A percentile compares a stretch with the other conserved stretches of the same genome.
Conservation (phyloP, 805 yeast genomes). For the Pichia paraexigua region DNA sequence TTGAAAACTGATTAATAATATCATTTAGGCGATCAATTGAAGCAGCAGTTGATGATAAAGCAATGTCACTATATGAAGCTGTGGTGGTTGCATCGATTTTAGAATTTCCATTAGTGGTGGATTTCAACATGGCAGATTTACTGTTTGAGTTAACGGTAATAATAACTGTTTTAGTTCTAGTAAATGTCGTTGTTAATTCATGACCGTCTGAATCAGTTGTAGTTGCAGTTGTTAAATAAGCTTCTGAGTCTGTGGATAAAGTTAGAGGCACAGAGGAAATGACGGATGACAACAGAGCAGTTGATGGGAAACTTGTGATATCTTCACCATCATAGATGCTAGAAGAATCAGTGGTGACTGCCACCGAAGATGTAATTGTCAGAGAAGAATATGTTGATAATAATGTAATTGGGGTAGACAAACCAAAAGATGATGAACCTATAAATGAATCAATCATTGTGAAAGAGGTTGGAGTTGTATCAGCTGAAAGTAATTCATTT, state of each 20-base stretch:
- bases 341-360: neutral
- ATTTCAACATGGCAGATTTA: neutral
- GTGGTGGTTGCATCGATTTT: neutral
- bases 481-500: neutral
- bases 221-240: neutral
- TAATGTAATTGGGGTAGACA: neutral
- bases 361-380: neutral
- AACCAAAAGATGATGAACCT: neutral
- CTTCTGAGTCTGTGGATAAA: neutral
- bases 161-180: constrained; percentile 5
- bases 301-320: neutral
- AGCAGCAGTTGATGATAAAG: constrained; percentile 5
- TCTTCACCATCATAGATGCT: neutral
- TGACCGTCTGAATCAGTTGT: constrained; percentile 4
- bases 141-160: neutral
- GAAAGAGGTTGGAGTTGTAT: too few relatives aligned
- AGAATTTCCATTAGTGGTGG: neutral
- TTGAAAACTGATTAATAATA: neutral
- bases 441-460: too few relatives aligned
- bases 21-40: constrained; percentile 2
- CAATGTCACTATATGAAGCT: constrained; percentile 1
- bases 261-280: neutral
- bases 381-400: neutral
- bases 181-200: constrained; percentile 1
- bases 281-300: neutral